phyloP scores from a whole-genome alignment of 257 asterid species.

The Rubia yunnanensis region DNA sequence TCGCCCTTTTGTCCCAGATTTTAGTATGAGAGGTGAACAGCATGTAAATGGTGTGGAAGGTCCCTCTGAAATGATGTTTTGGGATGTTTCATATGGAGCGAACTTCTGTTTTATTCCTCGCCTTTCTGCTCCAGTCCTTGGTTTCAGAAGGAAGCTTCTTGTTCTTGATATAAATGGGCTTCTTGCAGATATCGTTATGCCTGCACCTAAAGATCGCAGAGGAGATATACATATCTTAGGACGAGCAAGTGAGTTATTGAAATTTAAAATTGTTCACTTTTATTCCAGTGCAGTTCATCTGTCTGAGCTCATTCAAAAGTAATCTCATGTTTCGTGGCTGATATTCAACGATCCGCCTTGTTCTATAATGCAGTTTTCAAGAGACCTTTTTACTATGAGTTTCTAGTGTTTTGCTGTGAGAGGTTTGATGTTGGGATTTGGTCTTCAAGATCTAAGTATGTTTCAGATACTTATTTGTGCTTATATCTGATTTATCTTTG shows the following conservation, averaged over 20 bases:
- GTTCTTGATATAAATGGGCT: slow-evolving; percentile 92
- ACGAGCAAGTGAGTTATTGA: slow-evolving; percentile 61
- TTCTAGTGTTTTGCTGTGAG: slow-evolving; percentile 75
- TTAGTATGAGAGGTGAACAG: not conserved
- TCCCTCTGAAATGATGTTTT: not conserved
- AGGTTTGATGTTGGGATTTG: slow-evolving; percentile 76
- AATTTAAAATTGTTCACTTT: not conserved
- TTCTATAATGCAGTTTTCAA: slow-evolving; percentile 51
- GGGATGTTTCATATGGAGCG: not conserved
- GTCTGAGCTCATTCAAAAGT: not conserved
- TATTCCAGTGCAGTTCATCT: not conserved
- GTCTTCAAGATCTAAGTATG: slow-evolving; percentile 83
- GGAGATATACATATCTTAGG: slow-evolving; percentile 40
- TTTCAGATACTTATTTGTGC: slow-evolving; percentile 10
- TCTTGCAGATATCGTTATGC: slow-evolving; percentile 65
- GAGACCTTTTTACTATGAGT: slow-evolving; percentile 77
- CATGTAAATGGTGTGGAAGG: not conserved
- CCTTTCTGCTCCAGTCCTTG: not conserved
- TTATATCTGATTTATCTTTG: slow-evolving; percentile 3
- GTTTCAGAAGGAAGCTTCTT: slow-evolving; percentile 50
- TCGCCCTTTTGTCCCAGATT: not conserved
- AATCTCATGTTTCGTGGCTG: slow-evolving; percentile 1
- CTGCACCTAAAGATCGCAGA: slow-evolving; percentile 48
- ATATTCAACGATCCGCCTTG: slow-evolving; percentile 13
- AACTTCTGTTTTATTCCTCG: not conserved